Conservation (phyloP, 2,329 filamentous ascomycete genomes). For the Neopestalotiopsis rosae region DNA sequence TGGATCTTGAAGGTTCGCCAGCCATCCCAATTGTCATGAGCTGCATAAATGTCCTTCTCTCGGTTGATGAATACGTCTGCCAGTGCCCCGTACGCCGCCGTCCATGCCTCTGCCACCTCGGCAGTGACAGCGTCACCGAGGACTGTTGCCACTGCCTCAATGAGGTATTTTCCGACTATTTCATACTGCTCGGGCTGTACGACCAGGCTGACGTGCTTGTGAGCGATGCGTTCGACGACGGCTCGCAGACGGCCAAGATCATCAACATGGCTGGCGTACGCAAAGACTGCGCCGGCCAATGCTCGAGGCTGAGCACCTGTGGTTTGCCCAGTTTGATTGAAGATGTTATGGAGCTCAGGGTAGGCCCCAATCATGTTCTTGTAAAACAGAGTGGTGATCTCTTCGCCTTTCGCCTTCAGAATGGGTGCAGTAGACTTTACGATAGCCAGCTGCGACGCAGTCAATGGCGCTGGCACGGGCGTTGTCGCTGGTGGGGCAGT, state of each 20-base stretch:
- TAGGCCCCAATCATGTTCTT: conserved; percentile 67
- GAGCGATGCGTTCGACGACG: conserved; percentile 70
- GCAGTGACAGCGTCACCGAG: conserved; percentile 71
- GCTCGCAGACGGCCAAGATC: conserved; percentile 64
- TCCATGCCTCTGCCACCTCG: conserved; percentile 74
- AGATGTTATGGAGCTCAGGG: conserved; percentile 71
- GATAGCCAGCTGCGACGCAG: conserved; percentile 67
- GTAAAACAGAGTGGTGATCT: conserved; percentile 78
- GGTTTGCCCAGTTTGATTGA: conserved; percentile 72
- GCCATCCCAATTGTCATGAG: conserved; percentile 45
- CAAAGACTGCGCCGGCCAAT: conserved; percentile 71
- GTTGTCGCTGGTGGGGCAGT: background rate
- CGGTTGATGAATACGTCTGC: conserved; percentile 73
- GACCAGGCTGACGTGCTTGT: conserved; percentile 77
- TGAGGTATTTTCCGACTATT: conserved; percentile 71
- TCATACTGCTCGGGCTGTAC: conserved; percentile 72
- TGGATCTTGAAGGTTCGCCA: conserved; percentile 62
- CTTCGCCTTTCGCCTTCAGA: conserved; percentile 69
- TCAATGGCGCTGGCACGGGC: conserved; percentile 52
- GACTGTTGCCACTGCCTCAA: conserved; percentile 70
- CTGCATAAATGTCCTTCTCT: conserved; percentile 66
- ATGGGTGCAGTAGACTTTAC: conserved; percentile 81
- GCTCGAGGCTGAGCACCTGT: conserved; percentile 73
- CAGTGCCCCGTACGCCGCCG: conserved; percentile 72
- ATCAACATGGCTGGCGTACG: conserved; percentile 76